phyloP scores from a whole-genome alignment of 306 rosid genomes.

The Prunus mira region DNA sequence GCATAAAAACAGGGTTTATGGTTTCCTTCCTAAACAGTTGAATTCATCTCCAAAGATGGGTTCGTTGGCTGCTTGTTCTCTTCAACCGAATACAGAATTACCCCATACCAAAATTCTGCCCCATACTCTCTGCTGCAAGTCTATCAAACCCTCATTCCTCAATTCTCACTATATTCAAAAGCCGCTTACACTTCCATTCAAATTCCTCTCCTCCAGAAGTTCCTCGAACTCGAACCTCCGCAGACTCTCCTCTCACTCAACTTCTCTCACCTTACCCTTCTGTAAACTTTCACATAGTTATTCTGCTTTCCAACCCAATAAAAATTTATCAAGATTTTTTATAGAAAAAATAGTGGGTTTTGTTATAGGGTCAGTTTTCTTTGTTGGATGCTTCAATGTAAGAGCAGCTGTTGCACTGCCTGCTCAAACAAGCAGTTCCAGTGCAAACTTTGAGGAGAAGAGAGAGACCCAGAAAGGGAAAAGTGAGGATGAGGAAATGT shows the following conservation, averaged over 20 bases:
- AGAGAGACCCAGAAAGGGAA: slow-evolving; percentile 28
- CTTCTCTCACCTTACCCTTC: neutral
- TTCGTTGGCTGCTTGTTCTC: slow-evolving; percentile 15
- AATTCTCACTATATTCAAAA: neutral
- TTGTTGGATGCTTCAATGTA: slow-evolving; percentile 43
- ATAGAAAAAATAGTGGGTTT: slow-evolving; percentile 44
- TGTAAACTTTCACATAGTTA: slow-evolving; percentile 4
- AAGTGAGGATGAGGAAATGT: slow-evolving; percentile 49
- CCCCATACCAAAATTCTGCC: neutral
- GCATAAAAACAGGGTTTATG: no score
- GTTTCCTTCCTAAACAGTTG: no score
- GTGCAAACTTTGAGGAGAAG: slow-evolving; percentile 35
- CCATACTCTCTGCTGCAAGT: no score
- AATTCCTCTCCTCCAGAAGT: neutral
- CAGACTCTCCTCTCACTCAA: slow-evolving; percentile 1
- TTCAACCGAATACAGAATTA: slow-evolving; percentile 2
- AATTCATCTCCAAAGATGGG: slow-evolving; percentile 12
- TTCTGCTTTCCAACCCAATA: slow-evolving; percentile 19
- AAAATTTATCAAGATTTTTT: slow-evolving; percentile 19
- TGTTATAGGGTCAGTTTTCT: slow-evolving; percentile 60
- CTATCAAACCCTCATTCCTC: neutral
- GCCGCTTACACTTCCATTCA: slow-evolving; percentile 7
- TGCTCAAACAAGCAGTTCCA: slow-evolving; percentile 36
- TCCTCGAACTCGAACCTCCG: slow-evolving; percentile 1
- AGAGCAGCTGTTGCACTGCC: slow-evolving; percentile 51